Base-by-base conservation (phyloP, 139 green algal genomes). In the Mesotaenium endlicherianum region DNA sequence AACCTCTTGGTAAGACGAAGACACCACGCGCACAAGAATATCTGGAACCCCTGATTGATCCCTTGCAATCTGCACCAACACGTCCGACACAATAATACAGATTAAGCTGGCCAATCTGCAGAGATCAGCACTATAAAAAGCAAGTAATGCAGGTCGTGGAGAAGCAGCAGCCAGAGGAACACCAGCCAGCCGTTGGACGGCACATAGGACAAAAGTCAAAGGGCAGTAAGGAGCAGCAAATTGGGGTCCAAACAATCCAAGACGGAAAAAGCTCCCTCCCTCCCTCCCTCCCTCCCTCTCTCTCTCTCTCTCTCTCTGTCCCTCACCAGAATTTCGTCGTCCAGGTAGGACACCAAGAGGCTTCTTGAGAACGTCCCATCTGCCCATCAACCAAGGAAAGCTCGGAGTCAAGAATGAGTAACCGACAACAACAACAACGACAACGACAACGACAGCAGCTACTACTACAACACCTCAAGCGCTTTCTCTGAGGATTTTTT, bases 291-390 rank as follows among this genome's bases (percentile, higher is more conserved):
- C n/a, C n/a, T 70, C n/a, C 58, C 8, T 57, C 47, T 70, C 58
- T 11, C 5, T 16, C 5, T 16, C 8, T 16, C 5, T 14, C 58
- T 41, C 11, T 41, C 4, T 70, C 5, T 8, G 30, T 39, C 8
- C 42, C 75, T 76, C 36, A 82, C 77, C 71, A 86, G 74, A 3
- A 86, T 84, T 3, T 86, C 80, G 40, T 86, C 80, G 31, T 85
- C 80, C 75, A 86, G 74, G 42, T 86, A 86, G 31, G 80, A 86
- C 1, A 86, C 36, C 20, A 85, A 36, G 5, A 85, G 42, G 41
- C 47, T 34, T 31, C 79, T 64, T 55, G 43, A 45, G 39, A 75
- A 85, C 39, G 30, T 71, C 16, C 70, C 70, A 84, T 31, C 79
- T 82, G 75, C 72, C 38, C 53, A 43, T 57, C 47, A 8, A 8